Conservation (phyloP, 805 yeast genomes). For the Candida easanensis region DNA sequence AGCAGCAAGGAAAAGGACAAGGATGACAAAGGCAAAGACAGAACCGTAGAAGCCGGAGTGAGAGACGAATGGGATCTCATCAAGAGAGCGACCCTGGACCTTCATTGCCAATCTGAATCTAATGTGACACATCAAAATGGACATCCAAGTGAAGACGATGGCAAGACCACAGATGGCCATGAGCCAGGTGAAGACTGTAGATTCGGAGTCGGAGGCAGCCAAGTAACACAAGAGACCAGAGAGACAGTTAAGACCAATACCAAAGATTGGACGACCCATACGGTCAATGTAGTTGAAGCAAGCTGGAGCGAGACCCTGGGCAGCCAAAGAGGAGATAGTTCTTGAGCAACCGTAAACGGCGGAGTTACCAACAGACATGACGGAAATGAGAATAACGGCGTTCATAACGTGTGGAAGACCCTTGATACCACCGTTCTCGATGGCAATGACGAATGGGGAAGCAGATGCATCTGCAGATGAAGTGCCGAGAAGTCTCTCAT, state of each 20-base stretch:
- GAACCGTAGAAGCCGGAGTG: slow-evolving; percentile 44
- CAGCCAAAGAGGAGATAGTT: slow-evolving; percentile 46
- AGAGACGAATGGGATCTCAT: slow-evolving; percentile 41
- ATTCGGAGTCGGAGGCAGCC: slow-evolving; percentile 40
- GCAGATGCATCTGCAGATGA: slow-evolving; percentile 32
- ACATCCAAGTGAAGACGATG: slow-evolving; percentile 47
- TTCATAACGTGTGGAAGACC: slow-evolving; percentile 40
- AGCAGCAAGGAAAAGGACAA: slow-evolving; percentile 37
- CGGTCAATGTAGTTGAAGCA: slow-evolving; percentile 44
- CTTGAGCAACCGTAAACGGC: slow-evolving; percentile 58
- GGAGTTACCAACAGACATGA: slow-evolving; percentile 48
- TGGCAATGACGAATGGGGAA: slow-evolving; percentile 50
- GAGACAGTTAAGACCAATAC: slow-evolving; percentile 37
- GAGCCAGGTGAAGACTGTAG: slow-evolving; percentile 45
- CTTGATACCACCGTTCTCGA: slow-evolving; percentile 34
- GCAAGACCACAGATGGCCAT: slow-evolving; percentile 48
- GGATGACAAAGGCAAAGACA: slow-evolving; percentile 34
- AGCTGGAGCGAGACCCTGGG: slow-evolving; percentile 44
- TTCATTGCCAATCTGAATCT: slow-evolving; percentile 45
- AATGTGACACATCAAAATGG: slow-evolving; percentile 42
- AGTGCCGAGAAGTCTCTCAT: slow-evolving; percentile 32
- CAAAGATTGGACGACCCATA: slow-evolving; percentile 48
- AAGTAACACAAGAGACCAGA: slow-evolving; percentile 44
- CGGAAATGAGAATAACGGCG: slow-evolving; percentile 38
- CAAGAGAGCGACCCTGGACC: slow-evolving; percentile 38